Base-by-base conservation (phyloP, 2,329 filamentous ascomycete genomes). In the Scedosporium minutisporum region DNA sequence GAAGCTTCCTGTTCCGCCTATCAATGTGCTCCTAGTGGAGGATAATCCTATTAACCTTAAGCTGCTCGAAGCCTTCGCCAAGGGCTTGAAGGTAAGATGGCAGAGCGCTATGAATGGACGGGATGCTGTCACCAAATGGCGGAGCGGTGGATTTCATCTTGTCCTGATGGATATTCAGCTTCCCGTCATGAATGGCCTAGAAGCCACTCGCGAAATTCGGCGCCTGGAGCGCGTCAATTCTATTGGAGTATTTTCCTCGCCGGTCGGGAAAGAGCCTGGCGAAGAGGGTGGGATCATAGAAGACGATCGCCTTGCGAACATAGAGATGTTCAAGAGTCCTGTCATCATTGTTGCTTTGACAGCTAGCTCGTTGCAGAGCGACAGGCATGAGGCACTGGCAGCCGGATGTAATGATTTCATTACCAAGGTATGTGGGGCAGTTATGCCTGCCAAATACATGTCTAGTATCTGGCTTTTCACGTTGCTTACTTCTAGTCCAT, bases 141-240 rank as follows among this genome's bases (percentile, higher is more conserved):
- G 90, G 62, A 82, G 83, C 4, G 95, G 95, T 42, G 95, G 95
- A 0, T 97, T 96, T 71, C 95, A 99, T 76, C 77, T 99, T 66
- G 95, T 99, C 16, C 79, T 99, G 62, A 99, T 99, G 95, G 95
- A 99, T 73, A 97, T 99, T 67, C 95, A 97, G 72, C 81, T 99
- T 63, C 95, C 95, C 4, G 88, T 97, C 69, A 97, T 99, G 93
- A 96, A 89, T 68, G 95, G 95, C 0, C 78, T 99, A 33, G 91
- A 97, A 65, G 95, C 95, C 16, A 97, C 95, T 0, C 91, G 93
- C 67, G 95, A 97, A 76, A 99, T 99, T 62, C 83, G 95, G 61
- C 81, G 95, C 61, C 77, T 97, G 46, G 95, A 99, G 75, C 84
- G 91, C 60, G 83, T 96, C 65, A 97, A 97, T 73, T 89, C 88